phyloP scores from a whole-genome alignment of 2,329 filamentous ascomycete species.

The Cadophora gregata region DNA sequence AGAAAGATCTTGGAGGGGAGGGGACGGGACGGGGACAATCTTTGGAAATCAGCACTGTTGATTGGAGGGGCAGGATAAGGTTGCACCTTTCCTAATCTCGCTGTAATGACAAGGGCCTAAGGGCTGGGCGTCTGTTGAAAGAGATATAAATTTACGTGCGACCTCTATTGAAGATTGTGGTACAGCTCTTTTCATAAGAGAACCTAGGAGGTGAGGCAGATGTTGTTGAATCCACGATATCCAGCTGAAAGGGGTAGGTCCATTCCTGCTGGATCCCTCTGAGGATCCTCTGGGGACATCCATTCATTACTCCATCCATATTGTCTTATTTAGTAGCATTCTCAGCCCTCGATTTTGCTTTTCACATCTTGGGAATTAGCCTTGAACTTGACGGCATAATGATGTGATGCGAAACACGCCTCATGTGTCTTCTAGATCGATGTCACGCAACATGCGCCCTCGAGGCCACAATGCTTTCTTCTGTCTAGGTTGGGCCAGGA shows the following conservation, averaged over 20 bases:
- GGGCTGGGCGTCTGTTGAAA: neutral
- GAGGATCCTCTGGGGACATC: neutral
- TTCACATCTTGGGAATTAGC: neutral
- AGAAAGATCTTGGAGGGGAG: slow-evolving; percentile 20
- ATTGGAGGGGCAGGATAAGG: slow-evolving; percentile 2
- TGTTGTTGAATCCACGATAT: neutral
- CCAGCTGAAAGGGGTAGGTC: neutral
- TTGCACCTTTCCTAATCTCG: slow-evolving; percentile 4
- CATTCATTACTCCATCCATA: neutral
- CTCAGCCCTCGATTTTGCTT: neutral
- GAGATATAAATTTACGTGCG: neutral
- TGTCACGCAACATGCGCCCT: too few species aligned
- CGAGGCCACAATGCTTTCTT: neutral
- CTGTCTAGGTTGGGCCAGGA: neutral
- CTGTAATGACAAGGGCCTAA: neutral
- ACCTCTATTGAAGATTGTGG: neutral
- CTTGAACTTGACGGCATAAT: neutral
- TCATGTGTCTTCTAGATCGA: neutral
- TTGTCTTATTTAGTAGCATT: neutral
- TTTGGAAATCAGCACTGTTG: slow-evolving; percentile 11
- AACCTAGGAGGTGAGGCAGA: neutral
- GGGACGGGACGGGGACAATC: too few species aligned
- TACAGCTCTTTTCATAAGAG: neutral
- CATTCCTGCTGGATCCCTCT: too few species aligned
- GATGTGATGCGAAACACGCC: neutral